phyloP scores from a whole-genome alignment of 805 yeast genomes.

The Metschnikowia drakensbergensis region DNA sequence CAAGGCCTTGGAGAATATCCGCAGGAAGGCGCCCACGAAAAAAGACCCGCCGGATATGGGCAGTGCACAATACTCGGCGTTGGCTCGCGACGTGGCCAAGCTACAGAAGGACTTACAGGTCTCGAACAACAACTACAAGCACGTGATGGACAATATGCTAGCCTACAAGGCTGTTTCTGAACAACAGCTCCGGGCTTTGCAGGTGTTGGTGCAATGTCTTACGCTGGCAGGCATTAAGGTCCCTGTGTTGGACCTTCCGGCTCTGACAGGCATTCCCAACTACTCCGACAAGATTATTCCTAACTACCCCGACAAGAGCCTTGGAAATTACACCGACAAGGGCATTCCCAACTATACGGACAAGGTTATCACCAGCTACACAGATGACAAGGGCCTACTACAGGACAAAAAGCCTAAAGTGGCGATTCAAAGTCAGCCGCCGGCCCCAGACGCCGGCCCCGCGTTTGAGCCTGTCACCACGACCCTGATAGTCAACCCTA shows the following conservation, averaged over 20 bases:
- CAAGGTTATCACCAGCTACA: background rate
- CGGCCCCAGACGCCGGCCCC: background rate
- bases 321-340: background rate
- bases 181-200: constrained; percentile 50
- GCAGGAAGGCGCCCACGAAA: constrained; percentile 70
- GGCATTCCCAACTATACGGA: constrained; percentile 9
- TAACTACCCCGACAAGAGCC: background rate
- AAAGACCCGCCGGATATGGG: constrained; percentile 24
- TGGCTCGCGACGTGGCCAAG: constrained; percentile 31
- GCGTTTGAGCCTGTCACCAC: constrained; percentile 15
- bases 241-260: constrained; percentile 61
- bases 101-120: constrained; percentile 31
- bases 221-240: constrained; percentile 59
- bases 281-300: constrained; percentile 4
- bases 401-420: background rate
- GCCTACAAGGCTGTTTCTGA: constrained; percentile 56
- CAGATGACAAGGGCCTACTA: background rate
- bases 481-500: constrained; percentile 33
- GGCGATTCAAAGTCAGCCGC: background rate
- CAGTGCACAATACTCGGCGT: constrained; percentile 17
- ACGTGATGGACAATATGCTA: constrained; percentile 58
- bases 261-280: constrained; percentile 22
- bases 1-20: constrained; percentile 81
- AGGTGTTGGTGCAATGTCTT: constrained; percentile 46
- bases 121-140: constrained; percentile 51